Conservation (phyloP, 805 yeast genomes). For the Candida tammaniensis region DNA sequence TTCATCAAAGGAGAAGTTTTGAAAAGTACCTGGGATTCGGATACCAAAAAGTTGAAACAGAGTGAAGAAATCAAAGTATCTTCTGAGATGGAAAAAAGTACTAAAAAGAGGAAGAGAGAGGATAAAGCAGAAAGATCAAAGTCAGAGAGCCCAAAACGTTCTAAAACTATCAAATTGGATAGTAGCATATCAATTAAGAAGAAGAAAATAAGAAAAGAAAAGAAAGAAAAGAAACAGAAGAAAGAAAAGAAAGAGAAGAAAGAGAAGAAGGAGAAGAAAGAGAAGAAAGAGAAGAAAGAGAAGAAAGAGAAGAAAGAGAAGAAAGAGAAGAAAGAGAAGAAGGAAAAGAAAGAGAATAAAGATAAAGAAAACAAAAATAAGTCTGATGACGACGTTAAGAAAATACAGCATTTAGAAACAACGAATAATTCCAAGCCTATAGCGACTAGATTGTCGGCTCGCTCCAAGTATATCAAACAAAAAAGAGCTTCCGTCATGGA, state of each 20-base stretch:
- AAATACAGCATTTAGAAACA: conserved; percentile 4
- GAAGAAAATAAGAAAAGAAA: conserved; percentile 17
- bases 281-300: conserved; percentile 21
- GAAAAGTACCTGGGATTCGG: conserved; percentile 78
- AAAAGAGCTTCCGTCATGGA: conserved; percentile 92
- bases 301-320: conserved; percentile 15
- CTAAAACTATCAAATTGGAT: conserved; percentile 41
- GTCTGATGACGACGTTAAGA: conserved; percentile 5
- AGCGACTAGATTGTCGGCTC: conserved; percentile 49
- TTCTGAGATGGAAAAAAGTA: conserved; percentile 19
- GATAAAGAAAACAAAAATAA: conserved; percentile 11
- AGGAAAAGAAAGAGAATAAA: conserved; percentile 20
- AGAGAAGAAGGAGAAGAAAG: conserved; percentile 17
- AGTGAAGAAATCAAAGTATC: no score
- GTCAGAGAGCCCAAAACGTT: neutral
- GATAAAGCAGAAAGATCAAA: conserved; percentile 9
- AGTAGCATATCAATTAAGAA: conserved; percentile 33
- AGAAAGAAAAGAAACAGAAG: conserved; percentile 17
- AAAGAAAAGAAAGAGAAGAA: conserved; percentile 18
- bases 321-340: conserved; percentile 25
- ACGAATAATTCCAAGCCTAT: conserved; percentile 18
- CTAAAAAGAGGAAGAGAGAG: conserved; percentile 15
- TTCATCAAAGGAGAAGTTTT: conserved; percentile 84
- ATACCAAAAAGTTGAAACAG: conserved; percentile 27
- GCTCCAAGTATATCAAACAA: conserved; percentile 86